Conservation (phyloP, 1,139 yeast genomes). For the Protomyces pachydermus region DNA sequence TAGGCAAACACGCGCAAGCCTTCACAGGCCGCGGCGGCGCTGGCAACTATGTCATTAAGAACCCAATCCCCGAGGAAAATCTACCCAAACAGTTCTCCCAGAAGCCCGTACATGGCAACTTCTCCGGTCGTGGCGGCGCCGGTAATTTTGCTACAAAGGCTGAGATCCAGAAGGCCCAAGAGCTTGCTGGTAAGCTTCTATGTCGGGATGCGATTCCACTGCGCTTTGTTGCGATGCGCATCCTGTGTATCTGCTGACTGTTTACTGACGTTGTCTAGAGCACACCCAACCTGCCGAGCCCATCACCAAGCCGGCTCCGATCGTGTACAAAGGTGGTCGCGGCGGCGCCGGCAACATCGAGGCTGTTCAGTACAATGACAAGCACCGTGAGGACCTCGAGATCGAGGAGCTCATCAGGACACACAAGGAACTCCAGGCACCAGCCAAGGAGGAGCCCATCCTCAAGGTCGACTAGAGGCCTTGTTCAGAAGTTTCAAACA, state of each 20-base stretch:
- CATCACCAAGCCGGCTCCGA: neutral
- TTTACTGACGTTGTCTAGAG: no score
- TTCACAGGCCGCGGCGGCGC: slow-evolving; percentile 27
- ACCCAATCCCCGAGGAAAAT: slow-evolving; percentile 20
- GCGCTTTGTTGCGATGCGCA: neutral
- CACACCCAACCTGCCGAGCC: neutral
- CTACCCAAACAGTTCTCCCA: slow-evolving; percentile 10
- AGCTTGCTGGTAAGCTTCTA: neutral
- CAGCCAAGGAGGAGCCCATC: slow-evolving; percentile 15
- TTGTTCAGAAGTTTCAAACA: neutral
- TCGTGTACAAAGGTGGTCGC: slow-evolving; percentile 18
- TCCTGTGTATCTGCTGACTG: no score
- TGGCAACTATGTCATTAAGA: slow-evolving; percentile 22
- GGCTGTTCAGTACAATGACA: slow-evolving; percentile 23
- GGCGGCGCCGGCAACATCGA: slow-evolving; percentile 26
- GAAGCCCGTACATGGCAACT: slow-evolving; percentile 17
- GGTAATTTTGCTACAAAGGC: slow-evolving; percentile 7
- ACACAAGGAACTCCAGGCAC: slow-evolving; percentile 18
- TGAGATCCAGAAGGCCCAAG: neutral
- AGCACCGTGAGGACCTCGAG: slow-evolving; percentile 16
- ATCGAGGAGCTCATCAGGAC: slow-evolving; percentile 18
- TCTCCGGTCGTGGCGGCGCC: slow-evolving; percentile 25
- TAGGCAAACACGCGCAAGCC: slow-evolving; percentile 17
- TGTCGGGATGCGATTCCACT: neutral
- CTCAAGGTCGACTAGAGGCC: neutral